A percentile compares a stretch with the other conserved stretches of the same genome.
These are phyloP conservation scores for Fusarium sp. DNA, from an alignment of 2,329 filamentous ascomycete genomes.

Conservation along the genomic window DNA sequence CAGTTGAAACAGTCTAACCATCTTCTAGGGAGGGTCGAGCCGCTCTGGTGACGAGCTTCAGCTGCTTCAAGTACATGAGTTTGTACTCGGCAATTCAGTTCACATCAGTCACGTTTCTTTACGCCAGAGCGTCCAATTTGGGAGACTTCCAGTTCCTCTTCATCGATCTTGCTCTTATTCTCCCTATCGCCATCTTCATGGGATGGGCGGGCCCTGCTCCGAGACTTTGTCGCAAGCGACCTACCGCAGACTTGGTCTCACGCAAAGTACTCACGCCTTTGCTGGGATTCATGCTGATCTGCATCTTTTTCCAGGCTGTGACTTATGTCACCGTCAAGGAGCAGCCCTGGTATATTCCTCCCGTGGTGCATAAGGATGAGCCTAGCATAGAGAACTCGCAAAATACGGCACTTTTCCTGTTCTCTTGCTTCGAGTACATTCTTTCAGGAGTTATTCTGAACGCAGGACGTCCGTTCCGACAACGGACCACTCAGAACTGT, in stretches of 20 bases:
- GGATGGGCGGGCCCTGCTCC: slow-evolving; percentile 92
- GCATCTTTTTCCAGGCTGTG: slow-evolving; percentile 79
- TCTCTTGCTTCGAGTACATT: slow-evolving; percentile 96
- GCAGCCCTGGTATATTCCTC: slow-evolving; percentile 90
- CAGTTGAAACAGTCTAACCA: slow-evolving; percentile 36
- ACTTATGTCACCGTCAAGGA: slow-evolving; percentile 79
- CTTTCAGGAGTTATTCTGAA: slow-evolving; percentile 89
- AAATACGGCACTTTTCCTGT: slow-evolving; percentile 89
- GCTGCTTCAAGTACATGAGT: slow-evolving; percentile 99
- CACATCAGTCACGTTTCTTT: slow-evolving; percentile 95
- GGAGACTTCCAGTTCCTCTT: slow-evolving; percentile 98
- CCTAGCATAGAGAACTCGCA: slow-evolving; percentile 92
- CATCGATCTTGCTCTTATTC: slow-evolving; percentile 91
- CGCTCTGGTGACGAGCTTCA: slow-evolving; percentile 97
- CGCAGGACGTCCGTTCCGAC: slow-evolving; percentile 90
- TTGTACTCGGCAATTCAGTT: slow-evolving; percentile 99
- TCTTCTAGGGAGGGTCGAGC: slow-evolving; percentile 83
- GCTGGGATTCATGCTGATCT: slow-evolving; percentile 87
- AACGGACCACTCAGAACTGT: slow-evolving; percentile 84
- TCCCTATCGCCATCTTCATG: slow-evolving; percentile 99
- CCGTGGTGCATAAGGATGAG: slow-evolving; percentile 79
- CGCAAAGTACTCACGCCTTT: slow-evolving; percentile 91
- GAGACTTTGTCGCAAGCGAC: slow-evolving; percentile 82
- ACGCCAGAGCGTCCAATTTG: slow-evolving; percentile 91
- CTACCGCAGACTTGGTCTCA: slow-evolving; percentile 91